Conservation (phyloP, 257 asterid species). For the Nicotiana benthamiana region DNA sequence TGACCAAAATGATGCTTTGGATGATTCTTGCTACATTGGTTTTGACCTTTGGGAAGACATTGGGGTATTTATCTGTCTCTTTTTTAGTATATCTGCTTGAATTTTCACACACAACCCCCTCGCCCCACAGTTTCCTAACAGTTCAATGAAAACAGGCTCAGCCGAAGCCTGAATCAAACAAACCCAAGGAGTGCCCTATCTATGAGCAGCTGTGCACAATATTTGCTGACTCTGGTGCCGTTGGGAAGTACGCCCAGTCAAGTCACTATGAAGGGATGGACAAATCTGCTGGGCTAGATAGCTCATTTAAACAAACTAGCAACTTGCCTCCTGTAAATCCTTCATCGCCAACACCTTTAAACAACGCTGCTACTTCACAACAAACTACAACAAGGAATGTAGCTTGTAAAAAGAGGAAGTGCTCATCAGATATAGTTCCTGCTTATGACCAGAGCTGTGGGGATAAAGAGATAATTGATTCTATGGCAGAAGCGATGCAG, state of each 20-base stretch:
- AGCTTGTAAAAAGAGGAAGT: slow-evolving; percentile 71
- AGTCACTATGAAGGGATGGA: slow-evolving; percentile 78
- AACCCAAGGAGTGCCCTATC: slow-evolving; percentile 80
- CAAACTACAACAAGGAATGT: slow-evolving; percentile 26
- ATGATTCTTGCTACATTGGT: slow-evolving; percentile 65
- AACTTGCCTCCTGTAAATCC: slow-evolving; percentile 39
- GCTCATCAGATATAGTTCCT: slow-evolving; percentile 35
- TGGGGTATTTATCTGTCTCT: slow-evolving; percentile 37
- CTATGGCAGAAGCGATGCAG: slow-evolving; percentile 52
- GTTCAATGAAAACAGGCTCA: slow-evolving; percentile 42
- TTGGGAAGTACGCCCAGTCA: slow-evolving; percentile 91
- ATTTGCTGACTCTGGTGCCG: slow-evolving; percentile 78
- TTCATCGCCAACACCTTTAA: slow-evolving; percentile 28
- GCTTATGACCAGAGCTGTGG: slow-evolving; percentile 33
- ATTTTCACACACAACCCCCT: not conserved
- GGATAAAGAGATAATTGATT: slow-evolving; percentile 39
- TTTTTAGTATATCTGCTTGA: slow-evolving; percentile 7
- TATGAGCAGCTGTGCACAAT: slow-evolving; percentile 69
- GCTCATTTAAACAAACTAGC: slow-evolving; percentile 30
- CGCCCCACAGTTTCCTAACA: not conserved
- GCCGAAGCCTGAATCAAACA: slow-evolving; percentile 60
- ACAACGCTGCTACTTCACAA: slow-evolving; percentile 36
- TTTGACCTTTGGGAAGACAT: slow-evolving; percentile 95
- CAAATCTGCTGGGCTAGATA: slow-evolving; percentile 30
- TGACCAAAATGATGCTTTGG: slow-evolving; percentile 46